A percentile compares a stretch with the other conserved stretches of the same genome.
These are phyloP conservation scores for Xylaria sp. DNA, from an alignment of 2,329 filamentous ascomycete species.

Conservation along the genomic window DNA sequence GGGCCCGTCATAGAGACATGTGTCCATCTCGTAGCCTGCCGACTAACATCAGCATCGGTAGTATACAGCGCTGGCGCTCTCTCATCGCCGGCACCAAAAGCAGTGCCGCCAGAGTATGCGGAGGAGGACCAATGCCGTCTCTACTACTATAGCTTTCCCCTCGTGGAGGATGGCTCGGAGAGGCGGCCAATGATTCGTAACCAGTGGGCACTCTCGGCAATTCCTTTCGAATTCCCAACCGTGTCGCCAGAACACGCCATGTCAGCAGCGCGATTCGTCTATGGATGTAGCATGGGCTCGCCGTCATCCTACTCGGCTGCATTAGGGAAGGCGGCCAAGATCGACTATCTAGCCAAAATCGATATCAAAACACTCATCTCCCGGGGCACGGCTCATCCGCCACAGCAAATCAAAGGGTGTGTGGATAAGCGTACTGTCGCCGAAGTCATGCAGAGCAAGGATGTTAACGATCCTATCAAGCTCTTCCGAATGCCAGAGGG, in stretches of 20 bases:
- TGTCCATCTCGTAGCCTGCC: slow-evolving; percentile 74
- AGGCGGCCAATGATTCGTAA: slow-evolving; percentile 59
- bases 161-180: slow-evolving; percentile 48
- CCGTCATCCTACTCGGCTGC: slow-evolving; percentile 66
- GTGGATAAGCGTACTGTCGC: slow-evolving; percentile 67
- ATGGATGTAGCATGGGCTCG: slow-evolving; percentile 72
- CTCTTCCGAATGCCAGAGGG: slow-evolving; percentile 70
- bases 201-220: slow-evolving; percentile 72
- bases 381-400: slow-evolving; percentile 59
- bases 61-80: slow-evolving; percentile 74
- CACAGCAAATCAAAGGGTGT: slow-evolving; percentile 66
- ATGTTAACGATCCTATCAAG: slow-evolving; percentile 66
- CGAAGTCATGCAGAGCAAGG: slow-evolving; percentile 60
- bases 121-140: slow-evolving; percentile 75
- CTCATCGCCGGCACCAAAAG: slow-evolving; percentile 59
- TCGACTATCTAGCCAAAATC: slow-evolving; percentile 72
- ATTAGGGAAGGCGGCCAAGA: slow-evolving; percentile 72
- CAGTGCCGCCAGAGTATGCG: slow-evolving; percentile 51
- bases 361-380: slow-evolving; percentile 65
- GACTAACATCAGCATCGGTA: slow-evolving; percentile 72
- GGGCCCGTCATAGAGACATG: slow-evolving; percentile 49
- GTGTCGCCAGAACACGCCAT: slow-evolving; percentile 66
- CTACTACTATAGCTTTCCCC: slow-evolving; percentile 74
- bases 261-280: slow-evolving; percentile 69
- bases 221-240: slow-evolving; percentile 76